Evolutionary conservation across 305 asterid genomes (phyloP).

Genomic region (Fraxinus ornus): DNA sequence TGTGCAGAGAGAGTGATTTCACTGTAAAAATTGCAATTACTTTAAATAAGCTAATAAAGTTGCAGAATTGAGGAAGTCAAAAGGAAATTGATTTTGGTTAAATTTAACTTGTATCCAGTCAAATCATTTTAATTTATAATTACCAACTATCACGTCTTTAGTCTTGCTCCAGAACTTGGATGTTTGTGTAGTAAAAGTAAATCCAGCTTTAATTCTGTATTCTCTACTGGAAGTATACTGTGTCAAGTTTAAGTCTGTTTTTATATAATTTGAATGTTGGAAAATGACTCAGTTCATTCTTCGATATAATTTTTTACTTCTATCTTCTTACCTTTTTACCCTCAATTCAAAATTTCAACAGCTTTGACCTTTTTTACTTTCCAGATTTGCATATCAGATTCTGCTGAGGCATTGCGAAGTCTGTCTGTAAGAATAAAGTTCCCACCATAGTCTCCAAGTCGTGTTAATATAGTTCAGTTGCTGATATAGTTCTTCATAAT

Average conservation of each 20-base stretch:
- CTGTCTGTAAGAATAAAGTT: conserved; percentile 61
- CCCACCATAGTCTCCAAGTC: conserved; percentile 9
- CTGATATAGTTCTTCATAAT: conserved; percentile 21
- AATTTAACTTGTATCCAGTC: not conserved
- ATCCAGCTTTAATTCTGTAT: not conserved
- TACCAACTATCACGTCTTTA: conserved; percentile 1
- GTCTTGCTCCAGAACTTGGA: conserved; percentile 13
- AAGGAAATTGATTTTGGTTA: not conserved
- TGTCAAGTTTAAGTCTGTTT: not conserved
- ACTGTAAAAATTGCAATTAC: not conserved
- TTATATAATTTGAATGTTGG: not conserved
- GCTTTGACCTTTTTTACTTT: conserved; percentile 23
- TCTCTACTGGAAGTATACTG: not conserved
- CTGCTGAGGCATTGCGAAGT: conserved; percentile 57
- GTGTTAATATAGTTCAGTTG: conserved; percentile 14
- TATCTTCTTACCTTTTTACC: not conserved
- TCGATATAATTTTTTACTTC: not conserved
- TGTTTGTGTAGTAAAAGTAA: not conserved
- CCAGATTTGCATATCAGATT: conserved; percentile 56
- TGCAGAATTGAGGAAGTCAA: not conserved
- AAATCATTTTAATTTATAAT: conserved; percentile 1
- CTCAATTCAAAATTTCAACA: conserved; percentile 19
- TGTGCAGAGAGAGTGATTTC: not conserved
- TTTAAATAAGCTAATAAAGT: not conserved
- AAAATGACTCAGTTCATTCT: not conserved